These are phyloP conservation scores for Kwoniella sp. DNA, from an alignment of 768 basidiomycete species.

Conservation along the genomic window DNA sequence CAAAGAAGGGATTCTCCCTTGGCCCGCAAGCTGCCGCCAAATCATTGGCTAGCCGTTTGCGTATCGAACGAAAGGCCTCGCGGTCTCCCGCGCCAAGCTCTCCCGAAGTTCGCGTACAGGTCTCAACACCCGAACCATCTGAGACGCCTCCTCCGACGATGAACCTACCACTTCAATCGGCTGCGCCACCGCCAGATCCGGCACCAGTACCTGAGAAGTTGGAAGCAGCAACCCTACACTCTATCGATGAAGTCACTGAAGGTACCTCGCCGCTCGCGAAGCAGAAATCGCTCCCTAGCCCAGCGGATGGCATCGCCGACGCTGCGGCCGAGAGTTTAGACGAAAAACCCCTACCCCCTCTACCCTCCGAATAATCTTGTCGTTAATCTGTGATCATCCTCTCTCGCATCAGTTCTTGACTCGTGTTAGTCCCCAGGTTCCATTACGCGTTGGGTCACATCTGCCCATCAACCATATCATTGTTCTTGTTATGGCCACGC, in stretches of 20 bases:
- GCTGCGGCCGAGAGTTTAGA: not conserved
- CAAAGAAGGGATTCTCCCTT: slow-evolving; percentile 43
- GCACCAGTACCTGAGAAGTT: slow-evolving; percentile 5
- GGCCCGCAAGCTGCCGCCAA: slow-evolving; percentile 52
- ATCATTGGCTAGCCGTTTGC: slow-evolving; percentile 41
- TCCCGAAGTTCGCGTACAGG: slow-evolving; percentile 16
- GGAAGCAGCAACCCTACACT: slow-evolving; percentile 7
- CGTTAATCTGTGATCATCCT: not conserved
- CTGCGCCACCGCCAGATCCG: slow-evolving; percentile 7
- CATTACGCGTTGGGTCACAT: not conserved
- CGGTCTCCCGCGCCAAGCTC: slow-evolving; percentile 15
- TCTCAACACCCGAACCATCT: slow-evolving; percentile 13
- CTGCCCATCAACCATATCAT: not conserved
- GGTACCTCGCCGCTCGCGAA: slow-evolving; percentile 7
- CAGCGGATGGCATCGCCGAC: not conserved
- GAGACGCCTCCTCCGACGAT: not conserved
- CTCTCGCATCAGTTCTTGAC: not conserved
- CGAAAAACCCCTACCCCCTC: slow-evolving; percentile 19
- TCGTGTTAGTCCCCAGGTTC: not conserved
- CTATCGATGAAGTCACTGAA: slow-evolving; percentile 14
- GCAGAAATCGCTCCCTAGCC: not conserved
- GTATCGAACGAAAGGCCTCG: slow-evolving; percentile 41
- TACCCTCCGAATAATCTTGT: slow-evolving; percentile 6
- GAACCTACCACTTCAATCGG: slow-evolving; percentile 1
- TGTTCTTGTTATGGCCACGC: no score